Conservation (phyloP, 768 basidiomycete species). For the Gymnopilus junonius region DNA sequence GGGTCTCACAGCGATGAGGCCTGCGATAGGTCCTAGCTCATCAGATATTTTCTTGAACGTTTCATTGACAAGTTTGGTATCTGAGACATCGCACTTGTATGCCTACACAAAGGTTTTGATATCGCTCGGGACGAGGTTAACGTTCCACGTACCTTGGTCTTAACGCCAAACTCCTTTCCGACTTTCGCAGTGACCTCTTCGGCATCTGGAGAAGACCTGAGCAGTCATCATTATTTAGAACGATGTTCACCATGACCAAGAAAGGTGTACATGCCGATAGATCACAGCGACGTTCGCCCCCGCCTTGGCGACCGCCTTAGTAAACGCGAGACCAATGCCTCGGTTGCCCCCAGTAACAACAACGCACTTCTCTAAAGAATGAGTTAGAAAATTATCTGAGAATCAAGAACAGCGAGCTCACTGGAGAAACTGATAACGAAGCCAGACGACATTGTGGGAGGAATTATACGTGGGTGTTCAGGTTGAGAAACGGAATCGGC, state of each 20-base stretch:
- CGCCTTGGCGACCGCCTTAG: slow-evolving; percentile 54
- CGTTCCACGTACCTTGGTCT: slow-evolving; percentile 41
- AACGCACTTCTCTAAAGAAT: slow-evolving; percentile 43
- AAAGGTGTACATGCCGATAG: slow-evolving; percentile 44
- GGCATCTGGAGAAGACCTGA: slow-evolving; percentile 52
- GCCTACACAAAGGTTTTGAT: slow-evolving; percentile 39
- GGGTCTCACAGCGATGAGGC: slow-evolving; percentile 56
- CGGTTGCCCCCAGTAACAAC: slow-evolving; percentile 67
- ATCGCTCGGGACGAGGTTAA: not conserved
- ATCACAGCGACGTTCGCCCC: slow-evolving; percentile 66
- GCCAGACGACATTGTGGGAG: not conserved
- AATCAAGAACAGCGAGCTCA: not conserved
- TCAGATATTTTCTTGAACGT: slow-evolving; percentile 52
- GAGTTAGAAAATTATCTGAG: not conserved
- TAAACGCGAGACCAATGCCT: slow-evolving; percentile 63
- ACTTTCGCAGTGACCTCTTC: slow-evolving; percentile 51
- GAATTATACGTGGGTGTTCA: not conserved
- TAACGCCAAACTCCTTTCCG: slow-evolving; percentile 46
- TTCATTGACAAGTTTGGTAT: slow-evolving; percentile 44
- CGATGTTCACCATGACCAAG: not conserved
- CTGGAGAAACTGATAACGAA: not conserved
- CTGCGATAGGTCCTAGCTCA: slow-evolving; percentile 52
- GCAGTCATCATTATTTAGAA: not conserved
- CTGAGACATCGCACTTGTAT: slow-evolving; percentile 64
- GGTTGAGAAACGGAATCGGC: not conserved